A percentile compares a stretch with the other conserved stretches of the same genome.
phyloP scores from a whole-genome alignment of 1,139 yeast species.

The Blastobotrys malaysiensis region DNA sequence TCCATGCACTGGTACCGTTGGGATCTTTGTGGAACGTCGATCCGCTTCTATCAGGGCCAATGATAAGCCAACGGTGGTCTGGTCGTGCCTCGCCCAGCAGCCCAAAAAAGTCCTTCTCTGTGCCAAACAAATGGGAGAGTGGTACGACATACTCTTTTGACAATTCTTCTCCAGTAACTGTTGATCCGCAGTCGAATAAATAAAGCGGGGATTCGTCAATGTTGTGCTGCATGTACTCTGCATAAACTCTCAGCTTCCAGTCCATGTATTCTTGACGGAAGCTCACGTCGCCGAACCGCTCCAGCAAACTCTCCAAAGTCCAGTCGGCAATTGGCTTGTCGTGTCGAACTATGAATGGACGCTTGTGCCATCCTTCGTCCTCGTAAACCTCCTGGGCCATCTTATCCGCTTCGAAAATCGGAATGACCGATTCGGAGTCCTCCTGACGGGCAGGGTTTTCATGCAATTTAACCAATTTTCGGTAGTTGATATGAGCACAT shows the following conservation, averaged over 20 bases:
- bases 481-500: slow-evolving; percentile 65
- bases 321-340: slow-evolving; percentile 46
- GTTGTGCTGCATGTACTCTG: slow-evolving; percentile 56
- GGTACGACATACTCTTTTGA: slow-evolving; percentile 36
- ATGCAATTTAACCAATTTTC: slow-evolving; percentile 10
- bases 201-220: slow-evolving; percentile 79
- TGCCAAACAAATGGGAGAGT: slow-evolving; percentile 40
- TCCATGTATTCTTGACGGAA: slow-evolving; percentile 83
- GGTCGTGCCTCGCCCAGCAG: slow-evolving; percentile 54
- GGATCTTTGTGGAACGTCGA: slow-evolving; percentile 93
- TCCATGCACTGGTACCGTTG: slow-evolving; percentile 88
- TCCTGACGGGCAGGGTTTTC: slow-evolving; percentile 5
- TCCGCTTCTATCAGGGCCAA: slow-evolving; percentile 77
- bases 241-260: slow-evolving; percentile 64
- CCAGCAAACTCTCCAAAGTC: slow-evolving; percentile 47
- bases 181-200: slow-evolving; percentile 66
- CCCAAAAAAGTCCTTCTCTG: slow-evolving; percentile 31
- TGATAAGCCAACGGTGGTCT: slow-evolving; percentile 83
- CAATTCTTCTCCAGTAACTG: slow-evolving; percentile 35
- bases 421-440: slow-evolving; percentile 32
- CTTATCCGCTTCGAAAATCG: slow-evolving; percentile 19
- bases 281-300: slow-evolving; percentile 51
- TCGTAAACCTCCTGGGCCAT: slow-evolving; percentile 46
- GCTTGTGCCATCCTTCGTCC: slow-evolving; percentile 38
- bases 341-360: slow-evolving; percentile 62